Conservation (phyloP, 371 early-diverging fungal species). For the Apophysomyces elegans region DNA sequence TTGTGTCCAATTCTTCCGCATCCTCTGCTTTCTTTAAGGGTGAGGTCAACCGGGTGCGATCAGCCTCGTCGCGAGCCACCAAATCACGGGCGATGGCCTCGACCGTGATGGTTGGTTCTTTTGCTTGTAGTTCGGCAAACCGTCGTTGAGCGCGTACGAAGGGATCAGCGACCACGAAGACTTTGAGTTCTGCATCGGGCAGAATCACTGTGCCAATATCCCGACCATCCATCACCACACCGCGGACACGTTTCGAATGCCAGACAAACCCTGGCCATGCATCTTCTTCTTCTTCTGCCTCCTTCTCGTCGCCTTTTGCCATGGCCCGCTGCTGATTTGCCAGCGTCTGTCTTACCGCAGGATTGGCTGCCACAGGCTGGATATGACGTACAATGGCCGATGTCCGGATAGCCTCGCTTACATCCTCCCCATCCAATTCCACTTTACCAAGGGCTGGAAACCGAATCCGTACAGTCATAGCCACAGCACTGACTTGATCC, state of each 20-base stretch:
- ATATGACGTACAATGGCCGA: constrained; percentile 69
- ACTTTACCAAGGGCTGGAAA: constrained; percentile 46
- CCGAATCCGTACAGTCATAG: constrained; percentile 23
- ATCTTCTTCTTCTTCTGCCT: constrained; percentile 17
- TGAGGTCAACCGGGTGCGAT: constrained; percentile 74
- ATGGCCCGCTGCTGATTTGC: constrained; percentile 63
- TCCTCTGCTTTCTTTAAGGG: constrained; percentile 82
- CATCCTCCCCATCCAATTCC: constrained; percentile 68
- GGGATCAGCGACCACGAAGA: constrained; percentile 82
- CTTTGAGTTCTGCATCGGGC: constrained; percentile 90
- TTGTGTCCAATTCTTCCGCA: constrained; percentile 86
- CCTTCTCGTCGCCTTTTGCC: constrained; percentile 28
- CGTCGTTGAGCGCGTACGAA: constrained; percentile 81
- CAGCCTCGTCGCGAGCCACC: constrained; percentile 76
- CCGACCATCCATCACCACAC: constrained; percentile 94
- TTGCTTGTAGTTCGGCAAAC: constrained; percentile 58
- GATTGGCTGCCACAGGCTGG: constrained; percentile 71
- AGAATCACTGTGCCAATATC: constrained; percentile 92
- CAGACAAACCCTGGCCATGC: constrained; percentile 26
- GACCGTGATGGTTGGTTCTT: constrained; percentile 34
- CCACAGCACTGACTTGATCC: constrained; percentile 33
- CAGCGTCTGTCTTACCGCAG: constrained; percentile 65
- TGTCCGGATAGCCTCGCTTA: constrained; percentile 70
- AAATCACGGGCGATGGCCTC: constrained; percentile 64
- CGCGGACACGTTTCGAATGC: constrained; percentile 34